Evolutionary conservation across 2,329 filamentous ascomycete species (phyloP), one percentile per base, ranked within the genome.

Genomic region (Teratosphaeria pseudoeucalypti): DNA sequence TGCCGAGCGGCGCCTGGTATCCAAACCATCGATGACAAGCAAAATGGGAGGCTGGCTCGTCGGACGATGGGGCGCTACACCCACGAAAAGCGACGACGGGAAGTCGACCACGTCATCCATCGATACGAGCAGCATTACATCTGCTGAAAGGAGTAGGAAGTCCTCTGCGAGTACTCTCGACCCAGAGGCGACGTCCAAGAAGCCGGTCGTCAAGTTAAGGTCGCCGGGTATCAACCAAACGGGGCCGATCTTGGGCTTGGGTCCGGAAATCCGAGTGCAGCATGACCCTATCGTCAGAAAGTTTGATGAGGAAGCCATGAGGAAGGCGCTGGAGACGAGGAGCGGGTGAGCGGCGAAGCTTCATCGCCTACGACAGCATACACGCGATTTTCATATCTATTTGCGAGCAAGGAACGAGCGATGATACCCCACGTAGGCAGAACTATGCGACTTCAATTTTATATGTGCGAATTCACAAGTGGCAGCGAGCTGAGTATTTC

Each of bases 141-240:
- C 39, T 16, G 19, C 16, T 3, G 23, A 14, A n/a, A 53, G 53
- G 27, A 32, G 32, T 14, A 26, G n/a, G 37, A 43, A 43, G 32
- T 26, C 43, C 9, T 57, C 34, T 16, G 27, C n/a, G 11, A 19
- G 43, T 23, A 58, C n/a, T 29, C 52, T 54, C 7, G 53, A 54
- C 19, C 53, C 34, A 16, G 67, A 73, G 39, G 70, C 68, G 37
- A 71, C 72, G 27, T 70, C 75, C 11, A 69, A 71, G 60, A 74
- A 64, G 58, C 73, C 75, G 11, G 77, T 54, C 6, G 27, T 37
- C 6, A 70, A 60, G 58, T 76, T 52, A 79, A n/a, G 89, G 52
- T 74, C 82, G 4, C 82, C 88, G 1, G 89, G 89, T 0, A 90
- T 94, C 69, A 94, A 94, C 67, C 89, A 92, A 70, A 80, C 83